These are phyloP conservation scores for Cyberlindnera mycetangii DNA, from an alignment of 805 yeast genomes.

Conservation along the genomic window DNA sequence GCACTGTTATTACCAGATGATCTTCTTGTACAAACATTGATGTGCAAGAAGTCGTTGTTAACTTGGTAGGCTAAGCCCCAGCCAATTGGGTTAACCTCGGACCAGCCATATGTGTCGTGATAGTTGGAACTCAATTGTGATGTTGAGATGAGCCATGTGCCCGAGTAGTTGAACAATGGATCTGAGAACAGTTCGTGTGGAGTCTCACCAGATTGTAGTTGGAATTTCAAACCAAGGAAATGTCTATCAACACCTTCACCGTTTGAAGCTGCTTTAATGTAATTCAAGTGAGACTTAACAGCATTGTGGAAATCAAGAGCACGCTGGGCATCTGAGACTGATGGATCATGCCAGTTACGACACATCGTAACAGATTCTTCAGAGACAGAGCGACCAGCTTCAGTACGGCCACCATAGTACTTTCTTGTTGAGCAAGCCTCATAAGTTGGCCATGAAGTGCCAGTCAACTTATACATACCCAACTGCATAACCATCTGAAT, in stretches of 20 bases:
- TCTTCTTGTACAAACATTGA: constrained; percentile 77
- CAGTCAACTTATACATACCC: constrained; percentile 81
- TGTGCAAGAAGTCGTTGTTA: constrained; percentile 78
- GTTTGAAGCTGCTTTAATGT: constrained; percentile 71
- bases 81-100: constrained; percentile 92
- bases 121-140: constrained; percentile 84
- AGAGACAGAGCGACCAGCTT: constrained; percentile 85
- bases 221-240: constrained; percentile 80
- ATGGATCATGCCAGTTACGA: constrained; percentile 63
- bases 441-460: constrained; percentile 83
- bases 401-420: constrained; percentile 89
- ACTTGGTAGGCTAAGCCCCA: constrained; percentile 93
- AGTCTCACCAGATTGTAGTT: constrained; percentile 54
- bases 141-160: constrained; percentile 83
- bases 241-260: constrained; percentile 95
- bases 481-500: constrained; percentile 89
- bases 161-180: constrained; percentile 71
- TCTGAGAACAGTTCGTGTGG: constrained; percentile 68
- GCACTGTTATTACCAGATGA: constrained; percentile 54
- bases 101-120: constrained; percentile 93
- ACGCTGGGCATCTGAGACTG: constrained; percentile 48
- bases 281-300: constrained; percentile 66
- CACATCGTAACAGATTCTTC: constrained; percentile 68
- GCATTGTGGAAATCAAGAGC: constrained; percentile 70
- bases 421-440: constrained; percentile 95